Evolutionary conservation across 768 basidiomycete species (phyloP), one percentile per base, ranked within the genome.

Genomic region (Porphyrellus cyaneotinctus): DNA sequence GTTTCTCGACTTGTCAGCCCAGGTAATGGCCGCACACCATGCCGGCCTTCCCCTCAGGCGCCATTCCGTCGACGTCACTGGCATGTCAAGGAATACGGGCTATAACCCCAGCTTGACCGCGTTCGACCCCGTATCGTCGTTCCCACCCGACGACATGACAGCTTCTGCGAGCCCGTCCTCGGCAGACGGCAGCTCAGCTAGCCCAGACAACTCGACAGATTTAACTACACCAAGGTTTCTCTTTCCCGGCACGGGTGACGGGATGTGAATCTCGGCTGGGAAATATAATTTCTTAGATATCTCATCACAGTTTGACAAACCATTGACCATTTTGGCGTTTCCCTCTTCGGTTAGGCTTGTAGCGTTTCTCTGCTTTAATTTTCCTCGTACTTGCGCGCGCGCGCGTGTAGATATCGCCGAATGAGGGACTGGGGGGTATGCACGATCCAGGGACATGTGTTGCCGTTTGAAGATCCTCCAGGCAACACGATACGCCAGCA

Each of bases 1-100:
- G 68, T 69, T 69, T 50, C 60, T 69, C 17, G 65, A 70, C 39
- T 20, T 69, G 13, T 70, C 67, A 0, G 20, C 33, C 4, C 58
- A 69, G 47, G 68, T 71, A 22, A 64, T 66, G 57, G 57, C 51
- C 23, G 57, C 60, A 33, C 65, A 71, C 14, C 51, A 30, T 11
- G 51, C 61, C 2, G 58, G 57, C 6, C 58, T 64, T 35, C 69
- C 67, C 9, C 59, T 64, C 30, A 56, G 69, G n/a, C 67, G 70
- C 14, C 68, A 69, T 49, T 69, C 68, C 0, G 69, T 67, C 0
- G 68, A 69, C 45, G 7, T 62, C 5, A 55, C 51, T 6, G 59
- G 57, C 18, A 48, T 57, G 44, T 54, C 60, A 20, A 45, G 57
- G n/a, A 42, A 47, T 28, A n/a, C 42, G 35, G 54, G 42, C 1